Base-by-base conservation (phyloP, 2,329 filamentous ascomycete species). In the Pseudopithomyces maydicus region DNA sequence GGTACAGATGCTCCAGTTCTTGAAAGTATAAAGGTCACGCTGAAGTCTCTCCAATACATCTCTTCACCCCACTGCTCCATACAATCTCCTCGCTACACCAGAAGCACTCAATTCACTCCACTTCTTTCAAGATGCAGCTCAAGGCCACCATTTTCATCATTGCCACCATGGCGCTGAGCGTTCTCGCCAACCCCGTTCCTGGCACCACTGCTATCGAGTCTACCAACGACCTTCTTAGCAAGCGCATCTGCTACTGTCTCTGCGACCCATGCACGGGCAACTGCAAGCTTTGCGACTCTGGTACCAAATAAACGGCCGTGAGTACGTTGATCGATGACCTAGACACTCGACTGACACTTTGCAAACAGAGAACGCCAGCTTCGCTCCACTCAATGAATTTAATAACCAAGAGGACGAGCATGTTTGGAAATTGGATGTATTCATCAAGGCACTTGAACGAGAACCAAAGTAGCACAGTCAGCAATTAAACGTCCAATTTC, bases 61-160 rank as follows among this genome's bases (percentile, higher is more conserved):
- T 48, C 11, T 39, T 48, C 46, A 38, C 46, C 17, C 20, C 15
- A 48, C 20, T 48, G 33, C 46, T 26, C 19, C 33, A 26, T 10
- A 38, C 19, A 48, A 38, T 19, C 26, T 14, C 22, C 14, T 47
- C 19, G 35, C 20, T 39, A 48, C 46, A 48, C 12, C 32, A 26
- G 14, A 36, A 35, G 26, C 26, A 45, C 26, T 15, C 17, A 35
- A 6, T 26, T 4, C 33, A 48, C 33, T 48, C 38, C 46, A 38
- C 2, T 39, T 48, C 46, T 38, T 48, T 26, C 46, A 48, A 39
- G 46, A 48, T 48, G 46, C 46, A 48, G 46, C 17, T 48, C 46
- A 48, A 48, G 15, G 46, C 46, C 12, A 38, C 46, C 33, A 22
- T 48, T 20, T 2, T 48, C 46, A 20, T 48, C 20, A 32, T 48